Percentiles rank a stretch among this genome's conserved stretches.
Evolutionary conservation across 495 filamentous ascomycete genomes (phyloP).

Genomic region (Tricharina praecox): DNA sequence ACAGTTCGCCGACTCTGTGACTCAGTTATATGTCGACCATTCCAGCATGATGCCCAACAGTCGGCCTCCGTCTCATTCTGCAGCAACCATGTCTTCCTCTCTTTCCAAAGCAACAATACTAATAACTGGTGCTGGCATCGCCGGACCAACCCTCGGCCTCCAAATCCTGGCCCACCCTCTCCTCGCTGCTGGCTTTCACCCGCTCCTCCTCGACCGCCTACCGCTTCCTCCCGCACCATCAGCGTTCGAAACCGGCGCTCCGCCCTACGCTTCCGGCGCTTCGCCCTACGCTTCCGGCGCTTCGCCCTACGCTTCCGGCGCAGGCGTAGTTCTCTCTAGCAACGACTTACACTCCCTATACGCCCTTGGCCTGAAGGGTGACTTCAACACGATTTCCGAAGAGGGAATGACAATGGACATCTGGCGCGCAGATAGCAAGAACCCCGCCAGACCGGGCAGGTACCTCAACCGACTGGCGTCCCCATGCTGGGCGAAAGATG

Average conservation of each 20-base stretch:
- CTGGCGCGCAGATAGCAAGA: not conserved
- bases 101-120: conserved; percentile 12
- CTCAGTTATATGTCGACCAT: too few relatives aligned
- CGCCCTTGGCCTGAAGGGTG: conserved; percentile 7
- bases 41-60: too few relatives aligned
- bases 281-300: too few relatives aligned
- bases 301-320: conserved; percentile 10
- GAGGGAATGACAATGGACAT: conserved; percentile 6
- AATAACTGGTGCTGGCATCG: conserved; percentile 13
- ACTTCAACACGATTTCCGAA: conserved; percentile 3
- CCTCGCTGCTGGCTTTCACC: conserved; percentile 6
- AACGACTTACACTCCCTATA: conserved; percentile 20
- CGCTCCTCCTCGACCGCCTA: conserved; percentile 16
- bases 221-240: not conserved
- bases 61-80: too few relatives aligned
- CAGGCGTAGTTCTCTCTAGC: conserved; percentile 29
- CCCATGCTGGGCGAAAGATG: conserved; percentile 9
- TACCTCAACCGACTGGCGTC: conserved; percentile 6
- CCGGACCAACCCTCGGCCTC: conserved; percentile 15
- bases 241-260: not conserved
- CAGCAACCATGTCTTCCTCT: conserved; percentile 2
- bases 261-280: too few relatives aligned
- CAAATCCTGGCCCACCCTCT: conserved; percentile 11
- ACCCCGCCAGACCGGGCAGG: not conserved
- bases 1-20: too few relatives aligned